Base-by-base conservation (phyloP, 768 basidiomycete species). In the Favolaschia claudopus region DNA sequence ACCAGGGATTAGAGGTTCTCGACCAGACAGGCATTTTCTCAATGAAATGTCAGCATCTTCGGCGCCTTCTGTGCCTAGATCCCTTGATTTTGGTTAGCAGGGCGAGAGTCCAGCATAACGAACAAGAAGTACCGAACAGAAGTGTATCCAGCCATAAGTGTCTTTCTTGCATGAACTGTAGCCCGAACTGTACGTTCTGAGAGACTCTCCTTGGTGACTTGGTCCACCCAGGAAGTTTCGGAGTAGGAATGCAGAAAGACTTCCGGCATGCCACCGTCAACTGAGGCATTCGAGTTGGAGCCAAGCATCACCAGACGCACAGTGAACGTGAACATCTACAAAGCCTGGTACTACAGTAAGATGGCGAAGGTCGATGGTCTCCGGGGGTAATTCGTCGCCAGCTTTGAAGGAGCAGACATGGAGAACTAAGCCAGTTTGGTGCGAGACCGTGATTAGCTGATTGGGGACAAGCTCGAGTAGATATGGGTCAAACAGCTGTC, bases 51-150 rank as follows among this genome's bases (percentile, higher is more conserved):
- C 87, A 17, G 86, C 85, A 64, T 88, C 87, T 24, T 73, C 80
- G 1, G 86, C 86, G 2, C 86, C 87, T 68, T 89, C 87, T 1
- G 87, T 88, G n/a, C 88, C 87, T 6, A 89, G 75, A 64, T 89
- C 87, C 29, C 86, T 87, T n/a, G n/a, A n/a, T n/a, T n/a, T n/a
- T n/a, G 65, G n/a, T 38, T 9, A 36, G 2, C 13, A 38, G 29
- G 9, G 24, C 34, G 39, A 58, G 36, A 47, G 40, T 34, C 25
- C 19, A 46, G 33, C 24, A 24, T 32, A 27, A 27, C 17, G 33
- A 19, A 39, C 25, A 44, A 70, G 70, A 29, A 3, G 19, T 24
- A 86, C 88, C 85, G 76, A 14, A 88, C 86, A 8, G 84, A 77
- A 0, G 89, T 89, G 67, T 81, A 90, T 2, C 87, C 87, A 4